Evolutionary conservation across 345 rosid species (phyloP), one percentile per base, ranked within the genome.

Genomic region (Syzygium aromaticum): DNA sequence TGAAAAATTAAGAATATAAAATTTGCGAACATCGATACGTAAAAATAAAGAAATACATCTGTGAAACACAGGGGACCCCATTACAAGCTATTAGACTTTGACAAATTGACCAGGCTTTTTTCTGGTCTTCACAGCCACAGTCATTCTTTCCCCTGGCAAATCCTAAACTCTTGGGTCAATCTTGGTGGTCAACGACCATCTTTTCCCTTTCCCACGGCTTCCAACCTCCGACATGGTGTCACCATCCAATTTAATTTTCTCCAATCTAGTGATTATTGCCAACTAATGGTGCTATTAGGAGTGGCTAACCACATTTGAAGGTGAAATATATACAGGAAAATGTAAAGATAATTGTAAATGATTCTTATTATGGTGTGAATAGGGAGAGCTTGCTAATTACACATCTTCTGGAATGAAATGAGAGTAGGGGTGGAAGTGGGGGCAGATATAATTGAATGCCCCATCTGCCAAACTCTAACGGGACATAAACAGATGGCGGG

Each of bases 1-100:
- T 43, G 3, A 7, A 43, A 43, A 43, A 43, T 43, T 43, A 43
- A 0, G 46, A 1, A 1, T 43, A 7, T 1, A 43, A 43, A 7
- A 1, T 0, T 1, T 43, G 46, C 3, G 1, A 1, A 43, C 1
- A 6, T 43, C 46, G 7, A 7, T 6, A 43, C 7, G 7, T 6
- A 43, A 43, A 43, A 43, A 1, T 43, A 43, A 43, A 43, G 46
- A 43, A 43, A 6, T 6, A 7, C 5, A 40, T 40, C 5, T 6
- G 43, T 40, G 43, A 40, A 40, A 40, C 59, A 8, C 8, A 54
- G 59, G 0, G 80, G 7, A 43, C 49, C 80, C 49, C 49, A 38
- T 38, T 4, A 49, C 82, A 73, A 33, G 82, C 49, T 19, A 43
- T 19, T 22, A 19, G 5, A 3, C 49, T 19, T 73, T 73, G 8